Base-by-base conservation (phyloP, 495 filamentous ascomycete genomes). In the Aspergillus sclerotiicarbonarius region DNA sequence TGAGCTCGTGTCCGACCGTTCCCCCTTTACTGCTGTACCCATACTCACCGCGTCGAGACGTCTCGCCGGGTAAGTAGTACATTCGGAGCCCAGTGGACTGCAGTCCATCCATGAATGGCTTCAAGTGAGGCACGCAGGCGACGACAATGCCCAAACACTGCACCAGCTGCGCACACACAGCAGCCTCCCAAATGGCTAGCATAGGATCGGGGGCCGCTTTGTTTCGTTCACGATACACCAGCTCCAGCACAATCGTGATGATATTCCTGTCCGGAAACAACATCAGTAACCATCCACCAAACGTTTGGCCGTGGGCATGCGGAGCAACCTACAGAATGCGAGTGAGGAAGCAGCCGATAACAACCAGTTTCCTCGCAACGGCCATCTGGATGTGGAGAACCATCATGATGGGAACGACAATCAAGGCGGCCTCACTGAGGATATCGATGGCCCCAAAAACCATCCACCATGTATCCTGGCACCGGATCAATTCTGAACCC, bases 91-190 rank as follows among this genome's bases (percentile, higher is more conserved):
- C 68, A 0, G 74, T 70, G 20, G 76, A 75, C 50, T 74, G 69
- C 20, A 78, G 58, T 39, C 68, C 73, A 31, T 76, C 71, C 15
- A 79, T 60, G 60, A 80, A 77, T 0, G 76, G 76, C 30, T 75
- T 76, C 13, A 80, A 68, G 44, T 78, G 78, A 0, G 77, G 74
- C 0, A 71, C 62, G 50, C 74, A 80, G 1, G 75, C 67, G 15
- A 74, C 75, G 10, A 76, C 58, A 6, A 77, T 72, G 41, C 69
- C 71, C 5, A 69, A 49, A 30, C 54, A 60, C 50, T 68, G 61
- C n/a, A 62, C 49, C 18, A 61, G 19, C 30, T 50, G 50, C 12
- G 55, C 46, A 15, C 63, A 31, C 15, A 68, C 58, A 10, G 62
- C 60, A 9, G 66, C 30, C 12, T 61, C 52, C 33, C 57, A 63